Evolutionary conservation across 192 early-diverging fungal genomes (phyloP).

Genomic region (Linnemannia hyalina): DNA sequence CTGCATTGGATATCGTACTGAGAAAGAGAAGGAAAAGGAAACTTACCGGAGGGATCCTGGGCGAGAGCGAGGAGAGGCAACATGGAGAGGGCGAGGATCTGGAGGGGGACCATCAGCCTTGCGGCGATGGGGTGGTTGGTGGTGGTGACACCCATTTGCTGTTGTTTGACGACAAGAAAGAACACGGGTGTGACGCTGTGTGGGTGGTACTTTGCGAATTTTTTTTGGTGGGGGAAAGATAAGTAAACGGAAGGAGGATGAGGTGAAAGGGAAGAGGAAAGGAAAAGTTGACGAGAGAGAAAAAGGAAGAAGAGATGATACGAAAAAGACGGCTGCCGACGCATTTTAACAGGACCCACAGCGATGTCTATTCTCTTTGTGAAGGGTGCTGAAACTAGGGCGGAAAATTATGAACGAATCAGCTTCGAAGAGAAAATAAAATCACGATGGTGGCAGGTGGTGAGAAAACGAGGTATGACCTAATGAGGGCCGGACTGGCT

Average conservation of each 20-base stretch:
- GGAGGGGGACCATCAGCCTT: slow-evolving; percentile 9
- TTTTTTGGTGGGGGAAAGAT: not conserved
- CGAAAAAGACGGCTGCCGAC: not conserved
- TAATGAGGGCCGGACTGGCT: not conserved
- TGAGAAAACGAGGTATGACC: not conserved
- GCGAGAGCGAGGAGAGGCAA: slow-evolving; percentile 27
- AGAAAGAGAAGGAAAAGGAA: not conserved
- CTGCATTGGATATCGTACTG: not conserved
- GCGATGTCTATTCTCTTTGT: not conserved
- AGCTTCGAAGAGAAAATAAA: not conserved
- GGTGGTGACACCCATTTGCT: slow-evolving; percentile 14
- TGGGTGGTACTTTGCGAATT: not conserved
- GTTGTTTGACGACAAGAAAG: not conserved
- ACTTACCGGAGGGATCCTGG: slow-evolving; percentile 14
- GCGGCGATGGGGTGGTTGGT: slow-evolving; percentile 13
- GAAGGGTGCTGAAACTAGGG: not conserved
- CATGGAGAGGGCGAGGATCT: slow-evolving; percentile 28
- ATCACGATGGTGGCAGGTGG: not conserved
- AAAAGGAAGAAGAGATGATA: not conserved
- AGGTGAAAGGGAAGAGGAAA: not conserved
- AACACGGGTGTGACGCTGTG: not conserved
- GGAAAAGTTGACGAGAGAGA: not conserved
- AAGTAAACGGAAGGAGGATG: not conserved
- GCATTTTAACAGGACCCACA: not conserved
- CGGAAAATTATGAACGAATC: not conserved